phyloP scores from a whole-genome alignment of 2,329 filamentous ascomycete genomes.

The Xylaria sp. region DNA sequence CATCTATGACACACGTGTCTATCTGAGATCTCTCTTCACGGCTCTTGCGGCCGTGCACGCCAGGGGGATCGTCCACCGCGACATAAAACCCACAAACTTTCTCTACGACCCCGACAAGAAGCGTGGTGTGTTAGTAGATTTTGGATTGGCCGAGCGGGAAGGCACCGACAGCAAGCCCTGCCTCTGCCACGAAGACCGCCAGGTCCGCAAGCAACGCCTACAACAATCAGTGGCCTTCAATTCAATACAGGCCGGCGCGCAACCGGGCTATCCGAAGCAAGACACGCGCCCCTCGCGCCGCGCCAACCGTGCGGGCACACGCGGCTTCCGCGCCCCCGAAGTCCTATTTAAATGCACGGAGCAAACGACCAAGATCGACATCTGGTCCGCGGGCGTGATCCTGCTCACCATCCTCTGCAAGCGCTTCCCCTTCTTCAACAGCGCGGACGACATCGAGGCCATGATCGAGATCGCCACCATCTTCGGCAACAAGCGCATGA shows the following conservation, averaged over 20 bases:
- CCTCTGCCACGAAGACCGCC: slow-evolving; percentile 75
- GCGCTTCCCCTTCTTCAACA: slow-evolving; percentile 98
- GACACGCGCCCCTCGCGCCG: slow-evolving; percentile 88
- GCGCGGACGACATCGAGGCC: slow-evolving; percentile 96
- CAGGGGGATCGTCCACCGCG: slow-evolving; percentile 87
- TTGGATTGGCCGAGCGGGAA: slow-evolving; percentile 91
- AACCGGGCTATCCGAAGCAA: slow-evolving; percentile 83
- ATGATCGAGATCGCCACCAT: slow-evolving; percentile 98
- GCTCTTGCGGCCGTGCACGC: slow-evolving; percentile 86
- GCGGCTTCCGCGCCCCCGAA: slow-evolving; percentile 95
- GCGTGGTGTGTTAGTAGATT: slow-evolving; percentile 95
- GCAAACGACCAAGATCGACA: slow-evolving; percentile 92
- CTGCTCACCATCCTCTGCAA: slow-evolving; percentile 92
- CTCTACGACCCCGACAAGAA: slow-evolving; percentile 85
- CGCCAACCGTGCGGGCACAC: slow-evolving; percentile 92
- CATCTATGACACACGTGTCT: slow-evolving; percentile 85
- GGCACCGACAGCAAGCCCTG: slow-evolving; percentile 83
- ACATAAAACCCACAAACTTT: slow-evolving; percentile 98
- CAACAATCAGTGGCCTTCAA: slow-evolving; percentile 63
- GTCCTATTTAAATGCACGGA: slow-evolving; percentile 97
- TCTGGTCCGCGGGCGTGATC: slow-evolving; percentile 98
- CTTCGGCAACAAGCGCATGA: slow-evolving; percentile 88
- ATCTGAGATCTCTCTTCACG: slow-evolving; percentile 88
- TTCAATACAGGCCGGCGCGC: slow-evolving; percentile 63
- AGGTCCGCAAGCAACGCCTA: slow-evolving; percentile 70